Percentiles rank a stretch among this genome's conserved stretches.
Evolutionary conservation across 2,329 filamentous ascomycete genomes (phyloP).

Genomic region (Cladobotryum protrusum): DNA sequence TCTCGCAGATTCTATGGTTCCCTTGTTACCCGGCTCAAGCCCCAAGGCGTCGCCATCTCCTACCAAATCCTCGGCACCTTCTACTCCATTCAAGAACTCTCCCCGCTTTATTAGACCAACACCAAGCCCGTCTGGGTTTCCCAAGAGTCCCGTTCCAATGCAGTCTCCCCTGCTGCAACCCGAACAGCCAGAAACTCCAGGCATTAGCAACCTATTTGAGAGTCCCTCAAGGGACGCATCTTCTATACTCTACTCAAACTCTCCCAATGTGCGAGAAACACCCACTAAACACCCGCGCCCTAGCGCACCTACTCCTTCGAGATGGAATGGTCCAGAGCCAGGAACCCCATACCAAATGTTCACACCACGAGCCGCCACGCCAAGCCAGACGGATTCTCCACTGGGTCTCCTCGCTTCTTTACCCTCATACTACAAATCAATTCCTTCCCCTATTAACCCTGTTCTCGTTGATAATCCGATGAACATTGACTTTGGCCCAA

Average conservation of each 20-base stretch:
- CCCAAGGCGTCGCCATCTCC: conserved; percentile 24
- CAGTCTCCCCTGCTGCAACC: conserved; percentile 2
- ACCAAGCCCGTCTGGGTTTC: not conserved
- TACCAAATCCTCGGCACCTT: conserved; percentile 23
- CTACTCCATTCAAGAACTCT: conserved; percentile 19
- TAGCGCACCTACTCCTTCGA: conserved; percentile 24
- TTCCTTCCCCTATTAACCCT: conserved; percentile 5
- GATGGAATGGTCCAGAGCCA: conserved; percentile 19
- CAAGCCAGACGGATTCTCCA: not conserved
- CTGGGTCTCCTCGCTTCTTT: conserved; percentile 7
- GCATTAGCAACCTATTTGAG: not conserved
- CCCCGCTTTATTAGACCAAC: not conserved
- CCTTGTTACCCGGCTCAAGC: conserved; percentile 21
- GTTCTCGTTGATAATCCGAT: not conserved
- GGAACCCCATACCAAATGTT: conserved; percentile 6
- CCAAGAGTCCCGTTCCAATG: conserved; percentile 2
- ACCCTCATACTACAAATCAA: conserved; percentile 3
- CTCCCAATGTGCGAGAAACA: conserved; percentile 12
- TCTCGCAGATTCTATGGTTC: conserved; percentile 24
- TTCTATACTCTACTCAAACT: conserved; percentile 14
- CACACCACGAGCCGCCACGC: conserved; percentile 18
- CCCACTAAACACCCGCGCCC: conserved; percentile 18
- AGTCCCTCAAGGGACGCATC: conserved; percentile 13
- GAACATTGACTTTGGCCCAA: conserved; percentile 22
- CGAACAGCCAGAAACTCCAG: conserved; percentile 4